Evolutionary conservation across 148 eudicot species (phyloP), one percentile per base, ranked within the genome.

Genomic region (Rhododendron vialii): DNA sequence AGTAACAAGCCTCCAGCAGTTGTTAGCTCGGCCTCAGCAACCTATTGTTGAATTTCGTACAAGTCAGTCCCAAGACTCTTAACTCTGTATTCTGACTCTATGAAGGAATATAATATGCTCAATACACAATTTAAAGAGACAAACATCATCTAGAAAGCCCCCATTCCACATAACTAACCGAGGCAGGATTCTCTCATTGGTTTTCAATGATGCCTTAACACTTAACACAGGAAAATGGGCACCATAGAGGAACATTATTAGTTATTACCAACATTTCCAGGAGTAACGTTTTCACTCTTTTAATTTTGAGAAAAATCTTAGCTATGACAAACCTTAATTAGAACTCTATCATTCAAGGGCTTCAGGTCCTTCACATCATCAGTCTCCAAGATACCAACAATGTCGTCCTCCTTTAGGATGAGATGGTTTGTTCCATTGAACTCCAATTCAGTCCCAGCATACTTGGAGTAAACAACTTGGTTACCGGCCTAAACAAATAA

Each of bases 391-490:
- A 92, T 90, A 63, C 98, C 98, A 85, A 94, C 92, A 88, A 96
- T 93, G 86, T 96, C 98, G 86, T 96, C 98, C 89, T 96, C 98
- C 92, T 94, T 94, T 84, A 96, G 65, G 2, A 96, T 88, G 51
- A 96, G 86, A 88, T 96, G 98, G 87, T 85, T 92, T 81, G 92
- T 35, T 55, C 98, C 98, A 83, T 93, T 89, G 87, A 96, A 94
- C 79, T 93, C 96, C 85, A 96, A 91, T 87, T 96, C 98, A 24
- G 98, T 96, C 84, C 98, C 98, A 2, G 98, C 95, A 84, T 93
- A 96, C 91, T 94, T 96, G 67, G 98, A 96, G 85, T 96, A 96
- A 65, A 96, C 94, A 73, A 96, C 89, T 83, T 93, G 90, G 84
- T 91, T 75, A 50, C 98, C 98, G 82, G 92, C 90, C 98, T 96